These are phyloP conservation scores for Nitzschia palea DNA, from an alignment of 108 stramenopile species.

Conservation along the genomic window DNA sequence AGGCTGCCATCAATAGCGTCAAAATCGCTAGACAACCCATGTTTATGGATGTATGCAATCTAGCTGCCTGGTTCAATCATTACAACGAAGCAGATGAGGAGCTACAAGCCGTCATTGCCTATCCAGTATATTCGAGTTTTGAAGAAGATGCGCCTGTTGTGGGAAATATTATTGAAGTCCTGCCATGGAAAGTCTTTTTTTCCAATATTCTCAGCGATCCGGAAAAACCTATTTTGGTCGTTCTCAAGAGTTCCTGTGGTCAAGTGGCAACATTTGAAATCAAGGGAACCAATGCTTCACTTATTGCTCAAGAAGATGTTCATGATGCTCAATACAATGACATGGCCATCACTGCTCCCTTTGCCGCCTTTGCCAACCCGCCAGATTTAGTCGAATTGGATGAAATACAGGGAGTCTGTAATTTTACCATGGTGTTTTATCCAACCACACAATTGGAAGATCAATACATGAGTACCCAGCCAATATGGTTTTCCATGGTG, in stretches of 20 bases:
- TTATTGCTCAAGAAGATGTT: background rate
- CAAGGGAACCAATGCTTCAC: background rate
- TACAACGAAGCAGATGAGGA: background rate
- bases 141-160: conserved; percentile 9
- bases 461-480: background rate
- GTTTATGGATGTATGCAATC: conserved; percentile 5
- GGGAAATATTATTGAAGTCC: conserved; percentile 25
- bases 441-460: conserved; percentile 3
- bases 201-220: conserved; percentile 18
- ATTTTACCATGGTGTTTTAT: background rate
- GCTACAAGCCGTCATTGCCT: background rate
- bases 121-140: conserved; percentile 5
- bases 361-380: background rate
- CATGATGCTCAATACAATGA: conserved; percentile 9
- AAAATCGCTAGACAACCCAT: background rate
- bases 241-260: conserved; percentile 3
- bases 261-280: conserved; percentile 12
- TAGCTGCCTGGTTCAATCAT: background rate
- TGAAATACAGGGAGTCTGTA: background rate
- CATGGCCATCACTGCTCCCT: background rate
- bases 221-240: background rate
- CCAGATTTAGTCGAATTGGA: conserved; percentile 10
- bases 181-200: conserved; percentile 30
- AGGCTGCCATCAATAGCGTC: background rate
- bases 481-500: background rate